Percentiles rank a stretch among this genome's conserved stretches.
These are phyloP conservation scores for Argentina anserina DNA, from an alignment of 306 rosid genomes.

Conservation along the genomic window DNA sequence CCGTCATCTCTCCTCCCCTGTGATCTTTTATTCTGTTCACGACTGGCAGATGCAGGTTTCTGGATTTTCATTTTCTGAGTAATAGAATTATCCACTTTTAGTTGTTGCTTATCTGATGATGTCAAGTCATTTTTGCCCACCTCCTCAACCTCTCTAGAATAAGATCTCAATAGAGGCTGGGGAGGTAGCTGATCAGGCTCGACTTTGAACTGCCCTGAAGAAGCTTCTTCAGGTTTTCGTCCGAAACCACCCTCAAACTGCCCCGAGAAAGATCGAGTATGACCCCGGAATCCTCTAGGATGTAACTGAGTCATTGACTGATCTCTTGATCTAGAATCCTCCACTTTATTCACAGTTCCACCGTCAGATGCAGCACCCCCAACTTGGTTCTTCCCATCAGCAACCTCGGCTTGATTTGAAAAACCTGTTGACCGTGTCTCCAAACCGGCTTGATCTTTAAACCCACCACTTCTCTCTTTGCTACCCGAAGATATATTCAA, in stretches of 20 bases:
- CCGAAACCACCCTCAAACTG: conserved; percentile 64
- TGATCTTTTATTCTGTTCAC: conserved; percentile 40
- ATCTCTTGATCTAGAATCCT: conserved; percentile 46
- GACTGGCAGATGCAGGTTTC: conserved; percentile 40
- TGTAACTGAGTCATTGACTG: conserved; percentile 42
- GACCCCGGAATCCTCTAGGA: conserved; percentile 50
- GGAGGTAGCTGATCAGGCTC: conserved; percentile 45
- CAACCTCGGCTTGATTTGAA: conserved; percentile 28
- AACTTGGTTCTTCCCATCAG: conserved; percentile 19
- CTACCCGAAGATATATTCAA: conserved; percentile 1
- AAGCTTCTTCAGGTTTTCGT: conserved; percentile 43
- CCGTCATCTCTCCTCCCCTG: conserved; percentile 50
- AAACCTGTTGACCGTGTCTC: conserved; percentile 31
- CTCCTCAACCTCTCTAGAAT: conserved; percentile 36
- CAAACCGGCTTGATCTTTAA: conserved; percentile 26
- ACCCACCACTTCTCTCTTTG: conserved; percentile 31
- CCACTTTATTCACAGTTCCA: conserved; percentile 38
- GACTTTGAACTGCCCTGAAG: conserved; percentile 32
- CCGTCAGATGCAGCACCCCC: conserved; percentile 34
- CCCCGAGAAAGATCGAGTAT: conserved; percentile 68
- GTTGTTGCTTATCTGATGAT: conserved; percentile 33
- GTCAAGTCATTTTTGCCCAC: conserved; percentile 25
- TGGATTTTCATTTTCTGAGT: conserved; percentile 50
- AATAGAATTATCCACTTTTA: conserved; percentile 45
- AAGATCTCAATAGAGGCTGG: conserved; percentile 47